These are phyloP conservation scores for Thalassiosira mediterranea DNA, from an alignment of 352 stramenopile species.

Conservation along the genomic window DNA sequence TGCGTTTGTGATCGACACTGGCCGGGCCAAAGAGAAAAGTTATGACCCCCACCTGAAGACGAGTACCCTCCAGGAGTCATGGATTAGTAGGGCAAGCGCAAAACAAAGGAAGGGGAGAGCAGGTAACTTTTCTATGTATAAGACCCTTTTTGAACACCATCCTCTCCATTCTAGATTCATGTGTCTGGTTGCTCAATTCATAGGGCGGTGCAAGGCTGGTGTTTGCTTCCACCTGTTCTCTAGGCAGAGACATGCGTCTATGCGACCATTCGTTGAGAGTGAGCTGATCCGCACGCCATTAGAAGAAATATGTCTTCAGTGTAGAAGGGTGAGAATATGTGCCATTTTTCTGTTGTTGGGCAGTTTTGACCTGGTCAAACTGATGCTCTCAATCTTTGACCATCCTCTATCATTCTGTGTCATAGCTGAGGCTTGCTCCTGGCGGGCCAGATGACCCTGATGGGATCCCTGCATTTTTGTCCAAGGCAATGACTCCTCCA, in stretches of 20 bases:
- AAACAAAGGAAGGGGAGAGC: conserved; percentile 90
- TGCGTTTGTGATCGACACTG: conserved; percentile 88
- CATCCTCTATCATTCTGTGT: not conserved
- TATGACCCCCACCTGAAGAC: conserved; percentile 99
- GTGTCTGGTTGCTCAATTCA: not conserved
- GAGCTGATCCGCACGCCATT: conserved; percentile 92
- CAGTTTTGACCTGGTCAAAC: not conserved
- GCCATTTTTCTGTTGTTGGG: not conserved
- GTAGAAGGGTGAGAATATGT: conserved; percentile 45
- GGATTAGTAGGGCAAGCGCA: conserved; percentile 85
- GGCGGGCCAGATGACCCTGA: conserved; percentile 65
- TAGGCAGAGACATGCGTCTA: conserved; percentile 88
- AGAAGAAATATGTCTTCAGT: conserved; percentile 75
- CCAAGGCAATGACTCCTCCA: conserved; percentile 69
- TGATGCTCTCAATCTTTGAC: not conserved
- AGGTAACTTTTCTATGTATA: conserved; percentile 56
- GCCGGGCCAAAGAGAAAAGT: conserved; percentile 97
- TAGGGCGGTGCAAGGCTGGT: conserved; percentile 94
- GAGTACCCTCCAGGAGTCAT: conserved; percentile 98
- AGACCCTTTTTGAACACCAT: conserved; percentile 1
- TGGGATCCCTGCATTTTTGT: conserved; percentile 71
- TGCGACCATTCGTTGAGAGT: conserved; percentile 92
- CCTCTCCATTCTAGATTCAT: conserved; percentile 2
- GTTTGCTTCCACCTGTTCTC: conserved; percentile 98
- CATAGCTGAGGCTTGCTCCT: conserved; percentile 57